Conservation (phyloP, 73 alveolate genomes). For the Stentor roeselii region DNA sequence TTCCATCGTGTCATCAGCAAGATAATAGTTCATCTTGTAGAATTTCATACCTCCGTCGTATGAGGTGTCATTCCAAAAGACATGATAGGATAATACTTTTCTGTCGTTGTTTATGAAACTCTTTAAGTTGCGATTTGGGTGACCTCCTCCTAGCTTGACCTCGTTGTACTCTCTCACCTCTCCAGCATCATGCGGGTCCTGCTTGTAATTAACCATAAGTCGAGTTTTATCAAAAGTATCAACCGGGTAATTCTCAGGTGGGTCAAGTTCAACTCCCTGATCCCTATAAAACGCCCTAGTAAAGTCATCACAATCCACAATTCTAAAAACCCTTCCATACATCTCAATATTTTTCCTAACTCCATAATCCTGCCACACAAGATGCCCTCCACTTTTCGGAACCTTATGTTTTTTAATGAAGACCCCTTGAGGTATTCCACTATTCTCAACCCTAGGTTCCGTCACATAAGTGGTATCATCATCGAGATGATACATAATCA, state of each 20-base stretch:
- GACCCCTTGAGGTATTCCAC: constrained; percentile 93
- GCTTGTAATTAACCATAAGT: constrained; percentile 73
- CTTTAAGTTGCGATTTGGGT: constrained; percentile 78
- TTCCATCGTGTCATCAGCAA: constrained; percentile 89
- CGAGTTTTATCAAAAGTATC: constrained; percentile 73
- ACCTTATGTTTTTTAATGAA: constrained; percentile 86
- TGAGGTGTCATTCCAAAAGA: constrained; percentile 80
- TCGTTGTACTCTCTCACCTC: constrained; percentile 88
- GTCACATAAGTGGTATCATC: constrained; percentile 93
- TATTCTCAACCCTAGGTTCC: constrained; percentile 85
- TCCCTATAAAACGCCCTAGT: constrained; percentile 78
- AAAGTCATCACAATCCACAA: constrained; percentile 82
- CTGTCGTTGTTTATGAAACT: constrained; percentile 83
- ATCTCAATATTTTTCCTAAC: constrained; percentile 42
- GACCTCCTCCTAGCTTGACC: constrained; percentile 93
- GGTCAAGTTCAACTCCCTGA: constrained; percentile 69
- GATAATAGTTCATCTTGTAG: constrained; percentile 83
- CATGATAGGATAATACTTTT: constrained; percentile 71
- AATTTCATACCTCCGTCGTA: constrained; percentile 89
- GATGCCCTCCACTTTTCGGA: constrained; percentile 62
- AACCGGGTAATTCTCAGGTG: constrained; percentile 79
- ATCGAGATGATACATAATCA: constrained; percentile 85
- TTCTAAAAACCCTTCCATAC: constrained; percentile 61
- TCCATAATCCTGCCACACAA: constrained; percentile 86
- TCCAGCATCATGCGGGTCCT: constrained; percentile 86